phyloP scores from a whole-genome alignment of 2,329 filamentous ascomycete species.

The Phialemoniopsis sp. region DNA sequence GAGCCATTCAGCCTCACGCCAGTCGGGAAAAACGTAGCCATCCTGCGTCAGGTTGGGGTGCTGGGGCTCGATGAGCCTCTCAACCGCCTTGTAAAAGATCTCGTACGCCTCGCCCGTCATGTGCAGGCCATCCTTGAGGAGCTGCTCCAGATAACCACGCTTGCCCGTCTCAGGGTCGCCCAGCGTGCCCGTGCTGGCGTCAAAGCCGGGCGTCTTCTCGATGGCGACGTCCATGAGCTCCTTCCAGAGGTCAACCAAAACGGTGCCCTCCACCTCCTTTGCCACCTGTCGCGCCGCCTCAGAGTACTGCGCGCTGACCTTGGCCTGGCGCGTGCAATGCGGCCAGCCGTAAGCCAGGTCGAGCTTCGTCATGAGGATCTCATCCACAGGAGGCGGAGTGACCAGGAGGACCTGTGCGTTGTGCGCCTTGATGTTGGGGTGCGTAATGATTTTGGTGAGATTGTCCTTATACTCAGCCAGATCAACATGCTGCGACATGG shows the following conservation, averaged over 20 bases:
- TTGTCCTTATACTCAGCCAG: slow-evolving; percentile 73
- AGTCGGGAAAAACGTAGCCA: slow-evolving; percentile 40
- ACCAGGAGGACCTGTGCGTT: slow-evolving; percentile 71
- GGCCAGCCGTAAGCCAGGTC: slow-evolving; percentile 42
- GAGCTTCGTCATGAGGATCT: slow-evolving; percentile 56
- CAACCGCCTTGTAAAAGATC: slow-evolving; percentile 44
- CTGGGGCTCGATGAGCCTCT: slow-evolving; percentile 41
- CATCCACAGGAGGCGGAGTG: slow-evolving; percentile 78
- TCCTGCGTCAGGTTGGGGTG: slow-evolving; percentile 29
- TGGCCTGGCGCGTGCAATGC: slow-evolving; percentile 37
- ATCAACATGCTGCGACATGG: slow-evolving; percentile 70
- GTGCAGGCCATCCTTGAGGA: slow-evolving; percentile 57
- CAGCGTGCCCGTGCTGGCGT: slow-evolving; percentile 39
- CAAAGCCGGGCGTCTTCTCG: slow-evolving; percentile 52
- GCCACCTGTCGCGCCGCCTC: slow-evolving; percentile 62
- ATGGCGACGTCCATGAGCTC: slow-evolving; percentile 70
- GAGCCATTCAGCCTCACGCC: slow-evolving; percentile 27
- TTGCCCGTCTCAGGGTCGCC: slow-evolving; percentile 46
- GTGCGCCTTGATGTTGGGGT: slow-evolving; percentile 67
- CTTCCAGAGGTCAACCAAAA: slow-evolving; percentile 76
- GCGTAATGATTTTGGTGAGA: slow-evolving; percentile 65
- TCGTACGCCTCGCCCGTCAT: slow-evolving; percentile 49
- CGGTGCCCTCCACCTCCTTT: slow-evolving; percentile 60
- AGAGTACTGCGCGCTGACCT: slow-evolving; percentile 53
- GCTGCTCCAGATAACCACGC: slow-evolving; percentile 43